These are phyloP conservation scores for Nicotiana knightiana DNA, from an alignment of 257 asterid species.

Conservation along the genomic window DNA sequence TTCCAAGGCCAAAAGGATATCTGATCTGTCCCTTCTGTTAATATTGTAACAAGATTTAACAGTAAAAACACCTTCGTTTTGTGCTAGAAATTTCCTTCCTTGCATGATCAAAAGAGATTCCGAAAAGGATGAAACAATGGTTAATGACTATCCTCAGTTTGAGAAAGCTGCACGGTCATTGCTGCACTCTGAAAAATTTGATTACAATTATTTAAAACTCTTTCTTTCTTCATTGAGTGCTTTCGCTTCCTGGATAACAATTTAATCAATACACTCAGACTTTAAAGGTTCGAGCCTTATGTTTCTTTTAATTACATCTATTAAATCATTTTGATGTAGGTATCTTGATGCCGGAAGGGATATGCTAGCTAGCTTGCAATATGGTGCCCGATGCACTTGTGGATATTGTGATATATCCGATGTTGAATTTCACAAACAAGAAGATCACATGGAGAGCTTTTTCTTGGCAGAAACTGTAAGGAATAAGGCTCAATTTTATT, in stretches of 20 bases:
- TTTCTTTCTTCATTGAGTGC: not conserved
- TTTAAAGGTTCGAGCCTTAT: not conserved
- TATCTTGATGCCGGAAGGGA: slow-evolving; percentile 96
- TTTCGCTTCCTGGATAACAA: not conserved
- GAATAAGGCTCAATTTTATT: not conserved
- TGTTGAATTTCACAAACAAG: slow-evolving; percentile 89
- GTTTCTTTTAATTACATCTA: not conserved
- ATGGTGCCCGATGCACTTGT: slow-evolving; percentile 87
- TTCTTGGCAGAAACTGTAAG: slow-evolving; percentile 97
- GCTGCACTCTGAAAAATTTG: not conserved
- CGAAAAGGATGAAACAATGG: not conserved
- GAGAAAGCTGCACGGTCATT: not conserved
- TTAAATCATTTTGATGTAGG: slow-evolving; percentile 28
- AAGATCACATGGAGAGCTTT: slow-evolving; percentile 99
- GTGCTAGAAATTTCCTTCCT: not conserved
- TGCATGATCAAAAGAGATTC: not conserved
- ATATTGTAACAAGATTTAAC: no score
- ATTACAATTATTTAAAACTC: not conserved
- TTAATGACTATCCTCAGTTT: not conserved
- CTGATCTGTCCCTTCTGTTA: not conserved
- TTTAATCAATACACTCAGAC: not conserved
- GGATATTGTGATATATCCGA: slow-evolving; percentile 98
- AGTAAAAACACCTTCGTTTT: no score
- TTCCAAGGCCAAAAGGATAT: no score
- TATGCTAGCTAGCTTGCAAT: slow-evolving; percentile 91